These are phyloP conservation scores for Posidonia australis DNA, from an alignment of 106 monocot genomes.

Conservation along the genomic window DNA sequence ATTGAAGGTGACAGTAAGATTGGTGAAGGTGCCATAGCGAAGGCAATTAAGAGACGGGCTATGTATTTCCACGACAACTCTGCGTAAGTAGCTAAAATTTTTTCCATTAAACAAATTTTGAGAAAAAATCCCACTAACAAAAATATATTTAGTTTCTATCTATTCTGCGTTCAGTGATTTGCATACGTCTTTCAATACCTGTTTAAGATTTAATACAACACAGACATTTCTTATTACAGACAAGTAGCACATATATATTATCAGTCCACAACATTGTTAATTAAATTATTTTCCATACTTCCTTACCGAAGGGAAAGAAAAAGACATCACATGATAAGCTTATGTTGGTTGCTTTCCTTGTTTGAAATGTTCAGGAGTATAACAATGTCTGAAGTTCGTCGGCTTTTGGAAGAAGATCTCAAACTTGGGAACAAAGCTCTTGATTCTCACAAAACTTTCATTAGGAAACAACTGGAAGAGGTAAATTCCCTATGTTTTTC, in stretches of 20 bases:
- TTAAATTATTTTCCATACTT: too few species aligned
- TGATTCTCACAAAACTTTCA: conserved; percentile 68
- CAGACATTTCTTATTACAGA: too few species aligned
- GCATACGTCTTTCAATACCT: neutral
- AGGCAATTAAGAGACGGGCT: conserved; percentile 56
- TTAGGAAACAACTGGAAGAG: conserved; percentile 53
- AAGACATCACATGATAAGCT: neutral
- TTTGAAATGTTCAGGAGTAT: conserved; percentile 40
- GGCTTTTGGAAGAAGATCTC: conserved; percentile 78
- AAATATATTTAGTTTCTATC: neutral
- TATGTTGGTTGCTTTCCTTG: neutral
- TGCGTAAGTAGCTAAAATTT: conserved; percentile 33
- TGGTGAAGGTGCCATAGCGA: conserved; percentile 60
- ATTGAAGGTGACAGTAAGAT: conserved; percentile 12
- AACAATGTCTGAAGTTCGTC: conserved; percentile 57
- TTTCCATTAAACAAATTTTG: neutral
- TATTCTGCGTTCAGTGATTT: neutral
- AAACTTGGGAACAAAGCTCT: conserved; percentile 54
- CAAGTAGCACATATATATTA: too few species aligned
- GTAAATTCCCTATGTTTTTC: conserved; percentile 17
- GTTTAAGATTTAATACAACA: too few species aligned
- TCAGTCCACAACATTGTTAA: too few species aligned
- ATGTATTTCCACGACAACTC: conserved; percentile 52
- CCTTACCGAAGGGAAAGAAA: too few species aligned
- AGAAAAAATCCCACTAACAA: neutral